phyloP scores from a whole-genome alignment of 805 yeast genomes.

The Cyberlindnera mycetangii region DNA sequence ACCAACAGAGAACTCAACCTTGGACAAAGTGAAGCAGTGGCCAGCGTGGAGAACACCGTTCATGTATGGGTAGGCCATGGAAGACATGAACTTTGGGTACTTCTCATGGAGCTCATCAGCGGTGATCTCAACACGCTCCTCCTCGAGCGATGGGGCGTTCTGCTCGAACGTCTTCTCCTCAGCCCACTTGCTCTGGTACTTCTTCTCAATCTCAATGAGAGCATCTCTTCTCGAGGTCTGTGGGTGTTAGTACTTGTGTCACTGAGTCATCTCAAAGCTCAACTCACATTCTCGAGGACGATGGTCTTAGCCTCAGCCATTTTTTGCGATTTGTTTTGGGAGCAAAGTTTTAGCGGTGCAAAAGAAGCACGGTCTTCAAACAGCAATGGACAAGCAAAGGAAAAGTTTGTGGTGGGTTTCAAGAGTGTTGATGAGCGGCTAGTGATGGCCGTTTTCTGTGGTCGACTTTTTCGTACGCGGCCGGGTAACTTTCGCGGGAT shows the following conservation, averaged over 20 bases:
- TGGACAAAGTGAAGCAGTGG: constrained; percentile 91
- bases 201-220: constrained; percentile 81
- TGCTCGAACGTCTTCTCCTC: constrained; percentile 83
- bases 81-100: constrained; percentile 83
- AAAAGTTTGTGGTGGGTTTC: not conserved
- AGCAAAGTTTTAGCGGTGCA: constrained; percentile 2
- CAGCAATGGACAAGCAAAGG: not conserved
- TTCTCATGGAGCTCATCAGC: constrained; percentile 70
- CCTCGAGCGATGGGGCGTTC: constrained; percentile 80
- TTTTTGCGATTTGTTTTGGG: constrained; percentile 5
- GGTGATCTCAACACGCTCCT: constrained; percentile 49
- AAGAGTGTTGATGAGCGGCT: not conserved
- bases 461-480: constrained; percentile 1
- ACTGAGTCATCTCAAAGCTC: constrained; percentile 1
- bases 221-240: constrained; percentile 95
- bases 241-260: constrained; percentile 9
- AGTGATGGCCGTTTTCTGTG: constrained; percentile 3
- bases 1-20: constrained; percentile 88
- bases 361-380: not conserved
- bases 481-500: constrained; percentile 4
- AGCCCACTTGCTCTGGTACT: constrained; percentile 83
- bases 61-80: constrained; percentile 95
- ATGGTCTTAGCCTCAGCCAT: constrained; percentile 34
- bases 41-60: constrained; percentile 98
- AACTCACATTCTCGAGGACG: constrained; percentile 39